Evolutionary conservation across 306 rosid genomes (phyloP), one percentile per base, ranked within the genome.

Genomic region (Lathyrus aphaca): DNA sequence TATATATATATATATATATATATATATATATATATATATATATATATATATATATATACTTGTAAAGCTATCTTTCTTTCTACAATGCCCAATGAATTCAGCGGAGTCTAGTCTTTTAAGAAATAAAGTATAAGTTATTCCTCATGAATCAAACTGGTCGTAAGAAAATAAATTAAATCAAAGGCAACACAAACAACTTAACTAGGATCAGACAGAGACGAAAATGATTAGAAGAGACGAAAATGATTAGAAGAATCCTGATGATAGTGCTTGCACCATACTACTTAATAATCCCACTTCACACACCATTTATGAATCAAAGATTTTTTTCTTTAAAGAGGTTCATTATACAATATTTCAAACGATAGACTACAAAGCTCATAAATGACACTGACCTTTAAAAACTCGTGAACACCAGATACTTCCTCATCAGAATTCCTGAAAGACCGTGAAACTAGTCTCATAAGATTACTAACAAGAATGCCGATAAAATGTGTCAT

Each of bases 341-440:
- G 64, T 54, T 19, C 68, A 37, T 53, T 12, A 1, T 35, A 45
- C 51, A 65, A 50, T 17, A 35, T 68, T 2, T n/a, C n/a, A 21
- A 37, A 9, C 55, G 38, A 32, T 21, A 77, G 48, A 64, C 60
- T 4, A 64, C 13, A 68, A 18, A 75, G 64, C 21, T 39, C 29
- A 55, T 8, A 75, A 57, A 54, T 13, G 43, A 51, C 48, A 65
- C 86, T 19, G 16, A 93, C 99, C 99, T 91, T 84, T 65, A 91
- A 17, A 75, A 87, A 53, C 48, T 87, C 81, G 5, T 48, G 64
- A 75, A 80, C 70, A 78, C 68, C 69, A 19, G 76, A 81, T 78
- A 68, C 82, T 68, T 82, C 85, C 43, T 3, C 71, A 25, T 74
- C 82, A 4, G 87, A 79, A 66, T 79, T 84, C 97, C 97, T 94